phyloP scores from a whole-genome alignment of 2,329 filamentous ascomycete species.

The Endoconidiophora polonica region DNA sequence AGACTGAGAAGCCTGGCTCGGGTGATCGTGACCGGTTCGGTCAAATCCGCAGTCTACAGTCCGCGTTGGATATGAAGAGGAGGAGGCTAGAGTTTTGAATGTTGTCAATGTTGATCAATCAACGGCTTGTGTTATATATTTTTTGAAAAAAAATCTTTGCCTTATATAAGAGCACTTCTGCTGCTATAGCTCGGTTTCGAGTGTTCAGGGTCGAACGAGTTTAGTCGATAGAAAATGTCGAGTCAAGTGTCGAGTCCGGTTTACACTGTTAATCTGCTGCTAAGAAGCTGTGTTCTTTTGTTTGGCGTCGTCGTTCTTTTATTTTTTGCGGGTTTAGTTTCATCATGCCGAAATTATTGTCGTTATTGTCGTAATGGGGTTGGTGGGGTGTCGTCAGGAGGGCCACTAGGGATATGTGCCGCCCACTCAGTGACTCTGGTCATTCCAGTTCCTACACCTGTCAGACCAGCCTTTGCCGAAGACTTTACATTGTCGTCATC shows the following conservation, averaged over 20 bases:
- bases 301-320: not conserved
- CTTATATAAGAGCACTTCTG: too few relatives aligned
- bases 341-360: not conserved
- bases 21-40: not conserved
- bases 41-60: too few relatives aligned
- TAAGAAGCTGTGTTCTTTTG: not conserved
- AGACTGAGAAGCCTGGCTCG: not conserved
- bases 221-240: too few relatives aligned
- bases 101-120: too few relatives aligned
- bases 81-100: not conserved
- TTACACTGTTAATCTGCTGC: too few relatives aligned
- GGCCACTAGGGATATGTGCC: constrained; percentile 29
- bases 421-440: constrained; percentile 33
- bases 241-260: too few relatives aligned
- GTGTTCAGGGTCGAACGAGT: too few relatives aligned
- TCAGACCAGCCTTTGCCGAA: constrained; percentile 32
- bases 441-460: constrained; percentile 28
- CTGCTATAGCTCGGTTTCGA: too few relatives aligned
- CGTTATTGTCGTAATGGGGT: constrained; percentile 4
- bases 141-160: too few relatives aligned
- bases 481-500: constrained; percentile 17
- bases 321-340: not conserved
- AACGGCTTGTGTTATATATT: too few relatives aligned
- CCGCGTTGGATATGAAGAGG: too few relatives aligned
- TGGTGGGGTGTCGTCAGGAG: constrained; percentile 19